phyloP scores from a whole-genome alignment of 2,329 filamentous ascomycete species.

The Clarireedia sp. region DNA sequence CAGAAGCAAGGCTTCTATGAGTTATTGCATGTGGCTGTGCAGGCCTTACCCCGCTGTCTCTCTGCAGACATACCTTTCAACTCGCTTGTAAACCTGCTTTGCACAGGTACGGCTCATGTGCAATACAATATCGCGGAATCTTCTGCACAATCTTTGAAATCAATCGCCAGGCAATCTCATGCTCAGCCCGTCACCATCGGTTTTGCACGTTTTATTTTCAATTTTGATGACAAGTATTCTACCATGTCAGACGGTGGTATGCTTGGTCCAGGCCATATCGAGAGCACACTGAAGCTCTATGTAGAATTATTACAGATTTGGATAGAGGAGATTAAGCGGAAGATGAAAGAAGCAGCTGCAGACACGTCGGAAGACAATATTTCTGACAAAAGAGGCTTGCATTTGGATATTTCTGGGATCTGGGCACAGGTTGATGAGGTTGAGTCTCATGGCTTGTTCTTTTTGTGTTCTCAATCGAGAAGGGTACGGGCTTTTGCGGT shows the following conservation, averaged over 20 bases:
- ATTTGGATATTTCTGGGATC: slow-evolving; percentile 78
- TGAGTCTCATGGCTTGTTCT: slow-evolving; percentile 94
- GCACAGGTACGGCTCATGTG: slow-evolving; percentile 93
- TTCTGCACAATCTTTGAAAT: slow-evolving; percentile 86
- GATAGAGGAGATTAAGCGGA: slow-evolving; percentile 92
- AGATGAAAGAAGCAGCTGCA: slow-evolving; percentile 63
- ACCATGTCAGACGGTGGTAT: slow-evolving; percentile 98
- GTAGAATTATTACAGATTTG: slow-evolving; percentile 92
- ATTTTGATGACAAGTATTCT: slow-evolving; percentile 93
- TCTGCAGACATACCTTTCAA: slow-evolving; percentile 89
- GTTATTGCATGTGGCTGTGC: slow-evolving; percentile 87
- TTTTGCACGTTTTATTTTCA: slow-evolving; percentile 96
- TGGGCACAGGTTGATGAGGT: slow-evolving; percentile 94
- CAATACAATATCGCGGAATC: slow-evolving; percentile 87
- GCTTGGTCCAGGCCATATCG: slow-evolving; percentile 88
- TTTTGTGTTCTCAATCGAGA: slow-evolving; percentile 90
- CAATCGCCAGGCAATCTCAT: slow-evolving; percentile 86
- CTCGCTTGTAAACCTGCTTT: slow-evolving; percentile 85
- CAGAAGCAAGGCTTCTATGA: slow-evolving; percentile 95
- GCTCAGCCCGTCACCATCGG: slow-evolving; percentile 95
- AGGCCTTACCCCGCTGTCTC: slow-evolving; percentile 88
- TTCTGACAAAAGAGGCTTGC: slow-evolving; percentile 63
- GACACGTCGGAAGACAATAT: slow-evolving; percentile 55
- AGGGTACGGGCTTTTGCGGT: slow-evolving; percentile 85
- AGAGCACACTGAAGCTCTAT: slow-evolving; percentile 86